Conservation (phyloP, 306 rosid species). For the Quercus suber region DNA sequence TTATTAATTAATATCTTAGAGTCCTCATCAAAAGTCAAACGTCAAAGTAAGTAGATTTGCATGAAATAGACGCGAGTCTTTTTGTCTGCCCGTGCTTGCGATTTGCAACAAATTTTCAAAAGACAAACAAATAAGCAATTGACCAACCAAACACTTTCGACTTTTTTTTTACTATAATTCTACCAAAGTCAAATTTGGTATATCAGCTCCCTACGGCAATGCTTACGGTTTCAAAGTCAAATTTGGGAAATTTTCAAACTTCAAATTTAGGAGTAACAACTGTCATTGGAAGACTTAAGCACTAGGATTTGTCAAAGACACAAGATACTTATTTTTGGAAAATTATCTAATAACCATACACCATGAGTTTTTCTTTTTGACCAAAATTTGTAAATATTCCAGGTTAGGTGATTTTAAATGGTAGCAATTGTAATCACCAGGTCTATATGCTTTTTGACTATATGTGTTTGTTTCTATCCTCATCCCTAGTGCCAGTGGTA, state of each 20-base stretch:
- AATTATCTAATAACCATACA: no score
- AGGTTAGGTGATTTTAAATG: background rate
- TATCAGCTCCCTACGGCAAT: slow-evolving; percentile 32
- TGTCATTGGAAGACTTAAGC: background rate
- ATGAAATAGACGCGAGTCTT: slow-evolving; percentile 27
- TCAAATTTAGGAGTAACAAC: background rate
- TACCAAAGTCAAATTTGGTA: slow-evolving; percentile 38
- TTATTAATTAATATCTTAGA: no score
- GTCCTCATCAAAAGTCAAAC: background rate
- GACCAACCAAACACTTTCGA: slow-evolving; percentile 34
- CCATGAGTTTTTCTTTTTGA: background rate
- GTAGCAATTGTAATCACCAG: background rate
- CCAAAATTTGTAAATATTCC: background rate
- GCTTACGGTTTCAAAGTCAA: slow-evolving; percentile 37
- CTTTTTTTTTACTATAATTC: background rate
- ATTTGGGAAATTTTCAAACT: slow-evolving; percentile 20
- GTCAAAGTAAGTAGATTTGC: slow-evolving; percentile 31
- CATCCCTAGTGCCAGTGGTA: no score
- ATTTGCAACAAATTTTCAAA: slow-evolving; percentile 12
- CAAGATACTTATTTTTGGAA: no score
- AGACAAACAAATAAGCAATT: slow-evolving; percentile 27
- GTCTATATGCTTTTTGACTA: background rate
- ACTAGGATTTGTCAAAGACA: no score
- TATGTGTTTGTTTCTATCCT: background rate
- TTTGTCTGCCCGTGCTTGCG: background rate